phyloP scores from a whole-genome alignment of 164 flowering plant species.

The Berberis vulgaris region DNA sequence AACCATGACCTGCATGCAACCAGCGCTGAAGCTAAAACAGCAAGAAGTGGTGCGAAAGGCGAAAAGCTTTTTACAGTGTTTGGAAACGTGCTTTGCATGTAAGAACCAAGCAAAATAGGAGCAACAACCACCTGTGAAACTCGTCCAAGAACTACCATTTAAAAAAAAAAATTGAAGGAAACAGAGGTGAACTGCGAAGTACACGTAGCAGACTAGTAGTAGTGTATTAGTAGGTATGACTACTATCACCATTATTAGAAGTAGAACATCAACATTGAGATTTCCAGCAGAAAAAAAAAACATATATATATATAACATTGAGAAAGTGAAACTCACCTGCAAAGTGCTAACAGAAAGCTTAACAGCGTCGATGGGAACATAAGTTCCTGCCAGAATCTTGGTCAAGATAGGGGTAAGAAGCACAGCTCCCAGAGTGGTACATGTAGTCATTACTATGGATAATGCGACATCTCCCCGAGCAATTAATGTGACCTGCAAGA shows the following conservation, averaged over 20 bases:
- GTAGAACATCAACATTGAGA: too few relatives aligned
- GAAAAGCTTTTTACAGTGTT: slow-evolving; percentile 34
- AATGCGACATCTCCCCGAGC: slow-evolving; percentile 87
- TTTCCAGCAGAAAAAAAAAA: not conserved
- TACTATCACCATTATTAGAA: too few relatives aligned
- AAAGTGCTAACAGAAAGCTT: slow-evolving; percentile 67
- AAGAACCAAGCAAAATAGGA: slow-evolving; percentile 73
- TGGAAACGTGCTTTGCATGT: slow-evolving; percentile 55
- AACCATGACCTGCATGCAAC: slow-evolving; percentile 34
- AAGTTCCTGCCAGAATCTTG: slow-evolving; percentile 65
- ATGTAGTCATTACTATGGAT: slow-evolving; percentile 72
- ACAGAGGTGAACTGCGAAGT: too few relatives aligned
- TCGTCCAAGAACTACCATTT: too few relatives aligned
- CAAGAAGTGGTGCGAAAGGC: slow-evolving; percentile 71
- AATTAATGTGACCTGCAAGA: slow-evolving; percentile 79
- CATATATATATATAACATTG: not conserved
- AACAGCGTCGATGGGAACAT: slow-evolving; percentile 68
- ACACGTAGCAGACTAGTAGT: too few relatives aligned
- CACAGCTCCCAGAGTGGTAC: slow-evolving; percentile 78
- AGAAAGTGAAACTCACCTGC: slow-evolving; percentile 37
- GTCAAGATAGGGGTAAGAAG: slow-evolving; percentile 66
- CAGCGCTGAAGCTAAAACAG: slow-evolving; percentile 57
- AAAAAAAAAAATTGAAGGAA: too few relatives aligned
- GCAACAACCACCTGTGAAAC: slow-evolving; percentile 61
- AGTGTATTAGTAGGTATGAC: too few relatives aligned